Percentiles rank a stretch among this genome's conserved stretches.
Conservation (phyloP, 1,284 basidiomycete genomes). For the Sanguinoderma infundibulare region DNA sequence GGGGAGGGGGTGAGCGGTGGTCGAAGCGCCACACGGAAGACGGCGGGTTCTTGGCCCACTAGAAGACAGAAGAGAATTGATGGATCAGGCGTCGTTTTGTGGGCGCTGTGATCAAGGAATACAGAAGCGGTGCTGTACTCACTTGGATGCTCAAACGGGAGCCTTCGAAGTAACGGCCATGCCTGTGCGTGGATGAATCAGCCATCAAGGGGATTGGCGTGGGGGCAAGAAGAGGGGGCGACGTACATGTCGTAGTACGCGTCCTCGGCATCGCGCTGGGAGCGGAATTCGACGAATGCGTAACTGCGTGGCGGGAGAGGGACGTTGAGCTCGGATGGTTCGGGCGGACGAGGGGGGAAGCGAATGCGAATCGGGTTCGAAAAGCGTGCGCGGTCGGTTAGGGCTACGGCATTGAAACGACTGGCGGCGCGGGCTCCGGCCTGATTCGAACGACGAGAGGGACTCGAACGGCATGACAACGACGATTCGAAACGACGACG, state of each 20-base stretch:
- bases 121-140: slow-evolving; percentile 23
- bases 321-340: slow-evolving; percentile 69
- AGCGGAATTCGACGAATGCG: slow-evolving; percentile 90
- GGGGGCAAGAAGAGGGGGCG: background rate
- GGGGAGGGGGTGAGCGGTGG: slow-evolving; percentile 57
- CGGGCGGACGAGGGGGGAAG: slow-evolving; percentile 30
- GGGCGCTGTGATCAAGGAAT: slow-evolving; percentile 1
- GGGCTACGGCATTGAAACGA: background rate
- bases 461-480: background rate
- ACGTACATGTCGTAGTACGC: slow-evolving; percentile 91
- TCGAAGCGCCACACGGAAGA: slow-evolving; percentile 88
- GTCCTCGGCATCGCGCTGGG: slow-evolving; percentile 83
- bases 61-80: slow-evolving; percentile 2
- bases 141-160: slow-evolving; percentile 83
- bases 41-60: slow-evolving; percentile 93
- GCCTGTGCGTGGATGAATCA: slow-evolving; percentile 53
- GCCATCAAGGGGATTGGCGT: slow-evolving; percentile 9
- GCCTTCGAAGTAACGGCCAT: slow-evolving; percentile 84
- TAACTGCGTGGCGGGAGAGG: slow-evolving; percentile 67
- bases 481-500: slow-evolving; percentile 4
- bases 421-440: background rate
- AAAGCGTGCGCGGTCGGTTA: slow-evolving; percentile 9
- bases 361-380: slow-evolving; percentile 30
- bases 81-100: slow-evolving; percentile 4
- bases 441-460: background rate